Conservation (phyloP, 805 yeast species). For the Starmerella scarabaei region DNA sequence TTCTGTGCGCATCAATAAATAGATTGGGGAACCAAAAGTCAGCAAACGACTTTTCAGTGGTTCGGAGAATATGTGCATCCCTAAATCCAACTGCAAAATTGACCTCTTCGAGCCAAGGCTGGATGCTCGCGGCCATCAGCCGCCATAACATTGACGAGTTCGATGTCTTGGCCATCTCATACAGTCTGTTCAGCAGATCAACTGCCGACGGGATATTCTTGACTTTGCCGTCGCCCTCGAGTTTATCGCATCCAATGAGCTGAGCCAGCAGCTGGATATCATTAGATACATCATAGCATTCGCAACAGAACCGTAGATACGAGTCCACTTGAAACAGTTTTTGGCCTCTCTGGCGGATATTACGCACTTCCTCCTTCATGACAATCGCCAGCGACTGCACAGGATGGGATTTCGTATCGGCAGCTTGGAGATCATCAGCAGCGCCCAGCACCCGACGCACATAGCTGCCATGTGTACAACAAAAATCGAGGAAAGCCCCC, state of each 20-base stretch:
- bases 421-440: constrained; percentile 1
- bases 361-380: constrained; percentile 4
- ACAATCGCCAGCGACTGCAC: constrained; percentile 10
- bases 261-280: constrained; percentile 7
- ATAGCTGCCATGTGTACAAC: constrained; percentile 8
- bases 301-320: not conserved
- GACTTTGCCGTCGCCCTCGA: constrained; percentile 3
- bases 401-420: not conserved
- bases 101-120: constrained; percentile 19
- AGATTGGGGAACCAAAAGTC: constrained; percentile 13
- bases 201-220: constrained; percentile 7
- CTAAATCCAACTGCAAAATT: constrained; percentile 12
- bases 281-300: not conserved
- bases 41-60: not conserved
- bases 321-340: not conserved
- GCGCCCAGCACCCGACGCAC: constrained; percentile 9
- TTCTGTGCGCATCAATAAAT: constrained; percentile 6
- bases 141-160: constrained; percentile 13
- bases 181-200: constrained; percentile 12
- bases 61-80: not conserved
- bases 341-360: not conserved
- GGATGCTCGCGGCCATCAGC: constrained; percentile 5
- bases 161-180: not conserved
- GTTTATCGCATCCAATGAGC: constrained; percentile 17
- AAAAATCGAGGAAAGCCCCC: not conserved